Conservation (phyloP, 2,329 filamentous ascomycete genomes). For the Paradendryphiella salina region DNA sequence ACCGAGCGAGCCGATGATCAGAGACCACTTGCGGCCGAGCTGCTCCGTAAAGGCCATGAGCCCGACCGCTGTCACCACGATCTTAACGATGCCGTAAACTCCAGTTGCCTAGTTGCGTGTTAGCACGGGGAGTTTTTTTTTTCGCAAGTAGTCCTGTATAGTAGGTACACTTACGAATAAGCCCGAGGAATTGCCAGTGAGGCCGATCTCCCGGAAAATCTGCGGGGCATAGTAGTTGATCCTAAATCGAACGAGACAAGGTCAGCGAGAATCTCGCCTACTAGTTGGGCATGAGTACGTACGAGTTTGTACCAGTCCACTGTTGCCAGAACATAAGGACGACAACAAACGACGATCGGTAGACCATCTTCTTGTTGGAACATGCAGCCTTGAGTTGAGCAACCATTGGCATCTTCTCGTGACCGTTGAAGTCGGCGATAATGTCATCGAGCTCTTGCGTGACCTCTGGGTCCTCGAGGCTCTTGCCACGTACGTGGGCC, state of each 20-base stretch:
- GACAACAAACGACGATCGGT: conserved; percentile 49
- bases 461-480: conserved; percentile 44
- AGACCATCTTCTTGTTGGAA: conserved; percentile 47
- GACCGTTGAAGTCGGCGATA: conserved; percentile 48
- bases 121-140: no score
- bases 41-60: conserved; percentile 53
- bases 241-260: not conserved
- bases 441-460: conserved; percentile 51
- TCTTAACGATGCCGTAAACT: conserved; percentile 54
- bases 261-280: not conserved
- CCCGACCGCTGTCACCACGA: conserved; percentile 50
- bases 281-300: not conserved
- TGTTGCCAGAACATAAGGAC: conserved; percentile 53
- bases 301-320: conserved; percentile 40
- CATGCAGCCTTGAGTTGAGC: conserved; percentile 47
- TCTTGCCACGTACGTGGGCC: conserved; percentile 45
- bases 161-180: conserved; percentile 50
- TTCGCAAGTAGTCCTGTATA: not conserved
- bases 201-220: conserved; percentile 51
- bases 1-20: conserved; percentile 49
- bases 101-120: conserved; percentile 11
- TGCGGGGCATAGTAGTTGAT: conserved; percentile 53
- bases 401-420: conserved; percentile 47
- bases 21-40: conserved; percentile 51
- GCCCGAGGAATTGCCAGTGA: conserved; percentile 45